Percentiles rank a stretch among this genome's conserved stretches.
These are phyloP conservation scores for Haematococcus sp. DNA, from an alignment of 139 green algal genomes.

Conservation along the genomic window DNA sequence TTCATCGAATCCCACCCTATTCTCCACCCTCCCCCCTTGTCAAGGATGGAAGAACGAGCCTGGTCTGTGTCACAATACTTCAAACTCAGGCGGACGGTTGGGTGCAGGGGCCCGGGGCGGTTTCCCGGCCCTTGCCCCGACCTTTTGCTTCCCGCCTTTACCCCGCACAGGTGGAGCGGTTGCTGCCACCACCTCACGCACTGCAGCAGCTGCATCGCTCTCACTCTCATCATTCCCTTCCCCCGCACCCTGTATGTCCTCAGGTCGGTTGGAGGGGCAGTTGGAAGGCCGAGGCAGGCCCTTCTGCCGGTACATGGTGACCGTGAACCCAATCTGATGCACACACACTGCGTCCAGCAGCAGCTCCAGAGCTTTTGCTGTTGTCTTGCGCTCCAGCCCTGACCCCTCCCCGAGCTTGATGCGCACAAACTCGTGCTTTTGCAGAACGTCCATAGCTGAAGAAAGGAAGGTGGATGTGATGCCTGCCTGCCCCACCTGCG, in stretches of 20 bases:
- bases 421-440: conserved; percentile 42
- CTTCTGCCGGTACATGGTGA: conserved; percentile 43
- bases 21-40: no score
- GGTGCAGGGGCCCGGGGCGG: no score
- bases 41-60: no score
- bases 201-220: neutral
- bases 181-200: neutral
- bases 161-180: neutral
- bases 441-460: conserved; percentile 25
- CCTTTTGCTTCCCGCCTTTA: neutral
- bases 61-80: no score
- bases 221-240: neutral
- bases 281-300: conserved; percentile 42
- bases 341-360: conserved; percentile 42
- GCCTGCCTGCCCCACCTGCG: conserved; percentile 37
- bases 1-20: no score
- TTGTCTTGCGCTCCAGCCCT: conserved; percentile 34
- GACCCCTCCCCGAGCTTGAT: conserved; percentile 43
- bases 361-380: conserved; percentile 22
- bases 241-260: no score
- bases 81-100: no score
- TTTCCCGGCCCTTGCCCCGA: no score
- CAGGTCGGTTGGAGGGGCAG: conserved; percentile 7
- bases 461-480: conserved; percentile 41
- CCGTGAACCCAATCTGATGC: conserved; percentile 50